Evolutionary conservation across 352 stramenopile genomes (phyloP).

Genomic region (Phytophthora multivora): DNA sequence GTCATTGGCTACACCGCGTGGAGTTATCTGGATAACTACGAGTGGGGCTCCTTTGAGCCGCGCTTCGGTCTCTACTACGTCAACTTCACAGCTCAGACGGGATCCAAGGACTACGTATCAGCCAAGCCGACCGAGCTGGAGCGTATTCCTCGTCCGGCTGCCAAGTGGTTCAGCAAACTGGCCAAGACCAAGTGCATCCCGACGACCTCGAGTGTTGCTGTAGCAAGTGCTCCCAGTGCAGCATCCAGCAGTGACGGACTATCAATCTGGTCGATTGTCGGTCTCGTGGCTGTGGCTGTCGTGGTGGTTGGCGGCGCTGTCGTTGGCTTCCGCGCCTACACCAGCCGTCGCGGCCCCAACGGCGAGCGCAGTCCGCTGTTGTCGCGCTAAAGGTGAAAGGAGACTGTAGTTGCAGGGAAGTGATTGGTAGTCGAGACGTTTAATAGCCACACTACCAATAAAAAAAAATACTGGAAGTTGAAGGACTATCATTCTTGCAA

Average conservation of each 20-base stretch:
- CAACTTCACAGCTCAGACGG: conserved; percentile 44
- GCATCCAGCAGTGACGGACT: conserved; percentile 27
- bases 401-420: too few species aligned
- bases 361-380: conserved; percentile 22
- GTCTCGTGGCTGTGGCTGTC: conserved; percentile 22
- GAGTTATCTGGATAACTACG: conserved; percentile 96
- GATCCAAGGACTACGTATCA: conserved; percentile 27
- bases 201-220: conserved; percentile 9
- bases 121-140: conserved; percentile 32
- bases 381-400: conserved; percentile 6
- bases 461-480: too few species aligned
- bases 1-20: conserved; percentile 92
- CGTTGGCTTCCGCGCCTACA: conserved; percentile 20
- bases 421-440: too few species aligned
- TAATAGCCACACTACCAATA: too few species aligned
- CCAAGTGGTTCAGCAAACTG: conserved; percentile 42
- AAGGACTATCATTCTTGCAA: too few species aligned
- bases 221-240: conserved; percentile 17
- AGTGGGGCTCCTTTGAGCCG: conserved; percentile 86
- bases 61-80: conserved; percentile 62
- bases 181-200: conserved; percentile 37
- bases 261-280: conserved; percentile 28
- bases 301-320: conserved; percentile 22
- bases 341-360: conserved; percentile 5
- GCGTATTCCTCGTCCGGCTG: conserved; percentile 42